Evolutionary conservation across 768 basidiomycete species (phyloP), one percentile per base, ranked within the genome.

Genomic region (Naematelia encephala): DNA sequence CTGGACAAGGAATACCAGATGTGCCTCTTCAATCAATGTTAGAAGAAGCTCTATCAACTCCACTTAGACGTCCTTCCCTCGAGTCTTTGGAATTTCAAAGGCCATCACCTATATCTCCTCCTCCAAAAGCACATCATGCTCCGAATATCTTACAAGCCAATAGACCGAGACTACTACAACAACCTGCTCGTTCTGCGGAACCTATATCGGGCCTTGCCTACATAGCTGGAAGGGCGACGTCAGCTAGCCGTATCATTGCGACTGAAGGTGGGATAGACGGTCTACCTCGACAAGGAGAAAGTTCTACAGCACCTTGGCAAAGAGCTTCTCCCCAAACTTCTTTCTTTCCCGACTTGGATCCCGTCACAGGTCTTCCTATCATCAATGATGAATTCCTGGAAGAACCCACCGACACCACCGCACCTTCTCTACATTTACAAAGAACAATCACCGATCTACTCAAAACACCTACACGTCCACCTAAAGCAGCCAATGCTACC

Each of bases 341-440:
- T 12, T 19, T 57, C n/a, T 70, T 65, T 54, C 72, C 72, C 5
- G 72, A 73, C 46, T 54, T 73, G 23, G 69, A 73, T 50, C 72
- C 72, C 3, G 57, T 54, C 1, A 68, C 71, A 21, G 72, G 72
- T 16, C 52, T 73, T 5, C 72, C 72, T 5, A 27, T 63, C 4
- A 55, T 28, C 19, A 29, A 21, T n/a, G 51, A 52, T 28, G 34
- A 21, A 30, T n/a, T 10, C 21, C 13, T 4, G 23, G 34, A 16
- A 5, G 52, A 21, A 22, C 54, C 60, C 1, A 39, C 51, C 12
- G 56, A 62, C 8, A 59, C 66, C 5, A 59, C 61, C 5, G 60
- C 60, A 0, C 68, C 68, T 3, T 64, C 67, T 16, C 51, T 70
- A 21, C 67, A 73, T 42, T 60, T 73, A 5, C 72, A 73, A 45